phyloP scores from a whole-genome alignment of 1,284 basidiomycete species.

The Boletus sp. region DNA sequence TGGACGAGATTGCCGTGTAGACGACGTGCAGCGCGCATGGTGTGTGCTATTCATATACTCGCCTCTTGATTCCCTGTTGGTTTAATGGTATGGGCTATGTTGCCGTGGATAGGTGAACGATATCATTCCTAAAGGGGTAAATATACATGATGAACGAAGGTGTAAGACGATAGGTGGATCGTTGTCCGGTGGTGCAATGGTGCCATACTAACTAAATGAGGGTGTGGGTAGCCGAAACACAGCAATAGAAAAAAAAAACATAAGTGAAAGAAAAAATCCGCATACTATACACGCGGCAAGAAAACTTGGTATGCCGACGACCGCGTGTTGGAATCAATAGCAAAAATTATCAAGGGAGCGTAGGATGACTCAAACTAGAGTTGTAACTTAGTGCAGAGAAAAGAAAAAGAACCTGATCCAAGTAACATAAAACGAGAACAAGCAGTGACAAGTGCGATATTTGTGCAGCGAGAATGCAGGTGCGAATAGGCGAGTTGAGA shows the following conservation, averaged over 20 bases:
- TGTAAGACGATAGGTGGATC: slow-evolving; percentile 21
- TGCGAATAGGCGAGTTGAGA: neutral
- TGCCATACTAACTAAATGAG: slow-evolving; percentile 11
- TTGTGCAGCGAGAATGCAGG: neutral
- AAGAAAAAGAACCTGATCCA: neutral
- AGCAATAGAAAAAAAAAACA: neutral
- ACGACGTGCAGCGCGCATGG: too few relatives aligned
- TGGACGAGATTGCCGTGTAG: too few relatives aligned
- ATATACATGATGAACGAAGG: slow-evolving; percentile 26
- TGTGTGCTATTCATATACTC: too few relatives aligned
- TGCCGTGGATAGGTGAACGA: slow-evolving; percentile 7
- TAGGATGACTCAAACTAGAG: slow-evolving; percentile 26
- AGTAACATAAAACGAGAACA: slow-evolving; percentile 8
- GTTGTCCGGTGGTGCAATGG: slow-evolving; percentile 14
- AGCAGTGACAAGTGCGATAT: slow-evolving; percentile 1
- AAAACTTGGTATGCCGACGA: slow-evolving; percentile 13
- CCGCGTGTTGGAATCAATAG: slow-evolving; percentile 21
- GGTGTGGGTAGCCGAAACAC: slow-evolving; percentile 11
- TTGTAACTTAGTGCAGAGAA: slow-evolving; percentile 12
- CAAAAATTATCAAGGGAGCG: slow-evolving; percentile 31
- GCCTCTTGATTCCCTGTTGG: too few relatives aligned
- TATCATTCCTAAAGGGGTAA: slow-evolving; percentile 18
- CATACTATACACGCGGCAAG: slow-evolving; percentile 18
- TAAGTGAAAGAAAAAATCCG: neutral
- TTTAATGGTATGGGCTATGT: too few relatives aligned